Conservation (phyloP, 768 basidiomycete genomes). For the Tubosaeta brunneosetosa region DNA sequence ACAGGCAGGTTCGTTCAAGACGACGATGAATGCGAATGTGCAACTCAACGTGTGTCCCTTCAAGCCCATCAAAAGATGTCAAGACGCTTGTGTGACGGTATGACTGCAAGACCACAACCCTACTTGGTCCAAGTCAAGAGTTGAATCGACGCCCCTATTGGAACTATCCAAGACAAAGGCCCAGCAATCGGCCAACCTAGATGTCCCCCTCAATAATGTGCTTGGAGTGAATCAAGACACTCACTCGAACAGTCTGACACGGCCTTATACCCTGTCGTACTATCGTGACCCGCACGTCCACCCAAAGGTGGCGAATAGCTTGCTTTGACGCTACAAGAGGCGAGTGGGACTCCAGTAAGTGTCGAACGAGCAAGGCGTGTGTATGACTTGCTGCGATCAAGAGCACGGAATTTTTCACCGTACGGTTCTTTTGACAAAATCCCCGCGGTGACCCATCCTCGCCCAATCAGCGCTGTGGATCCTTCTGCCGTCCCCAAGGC, state of each 20-base stretch:
- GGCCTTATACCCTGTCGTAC: too few relatives aligned
- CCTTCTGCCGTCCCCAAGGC: conserved; percentile 1
- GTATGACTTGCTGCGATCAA: conserved; percentile 21
- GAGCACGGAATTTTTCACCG: conserved; percentile 27
- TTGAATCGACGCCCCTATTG: not conserved
- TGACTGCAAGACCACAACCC: conserved; percentile 7
- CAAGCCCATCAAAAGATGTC: conserved; percentile 20
- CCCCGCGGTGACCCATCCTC: conserved; percentile 3
- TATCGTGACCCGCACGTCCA: not conserved
- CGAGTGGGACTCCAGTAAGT: conserved; percentile 20
- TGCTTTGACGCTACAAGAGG: conserved; percentile 12
- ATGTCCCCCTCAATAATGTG: conserved; percentile 17
- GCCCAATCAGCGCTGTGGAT: conserved; percentile 2
- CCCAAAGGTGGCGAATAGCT: conserved; percentile 11
- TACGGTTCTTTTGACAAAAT: conserved; percentile 9
- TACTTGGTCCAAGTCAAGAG: conserved; percentile 5
- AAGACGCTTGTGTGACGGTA: conserved; percentile 28
- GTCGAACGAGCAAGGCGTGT: conserved; percentile 15
- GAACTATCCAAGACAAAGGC: not conserved
- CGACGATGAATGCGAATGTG: conserved; percentile 20
- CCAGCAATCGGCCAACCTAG: conserved; percentile 3
- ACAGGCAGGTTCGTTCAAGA: conserved; percentile 30
- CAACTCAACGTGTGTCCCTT: conserved; percentile 5
- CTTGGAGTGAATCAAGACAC: conserved; percentile 30
- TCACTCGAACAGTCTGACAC: conserved; percentile 16